These are phyloP conservation scores for Peziza echinospora DNA, from an alignment of 495 filamentous ascomycete genomes.

Conservation along the genomic window DNA sequence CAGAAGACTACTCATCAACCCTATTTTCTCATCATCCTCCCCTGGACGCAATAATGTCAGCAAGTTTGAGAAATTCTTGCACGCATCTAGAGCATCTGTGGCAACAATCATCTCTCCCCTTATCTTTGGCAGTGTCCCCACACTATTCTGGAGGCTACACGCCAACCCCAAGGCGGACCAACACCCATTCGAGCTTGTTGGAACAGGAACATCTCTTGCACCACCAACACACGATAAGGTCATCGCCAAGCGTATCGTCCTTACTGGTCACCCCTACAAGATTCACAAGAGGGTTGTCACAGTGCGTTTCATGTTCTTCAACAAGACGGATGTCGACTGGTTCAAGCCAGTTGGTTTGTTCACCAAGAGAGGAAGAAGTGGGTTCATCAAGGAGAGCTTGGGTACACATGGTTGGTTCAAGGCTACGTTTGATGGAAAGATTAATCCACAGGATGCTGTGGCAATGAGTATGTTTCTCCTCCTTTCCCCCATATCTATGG, in stretches of 20 bases:
- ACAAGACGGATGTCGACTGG: slow-evolving; percentile 78
- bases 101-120: slow-evolving; percentile 78
- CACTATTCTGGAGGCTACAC: slow-evolving; percentile 51
- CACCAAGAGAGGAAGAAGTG: slow-evolving; percentile 71
- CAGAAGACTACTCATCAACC: slow-evolving; percentile 65
- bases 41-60: slow-evolving; percentile 77
- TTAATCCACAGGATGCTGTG: slow-evolving; percentile 84
- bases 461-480: slow-evolving; percentile 33
- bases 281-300: slow-evolving; percentile 95
- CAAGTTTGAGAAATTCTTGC: slow-evolving; percentile 84
- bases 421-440: slow-evolving; percentile 84
- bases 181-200: slow-evolving; percentile 52
- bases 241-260: slow-evolving; percentile 78
- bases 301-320: slow-evolving; percentile 99
- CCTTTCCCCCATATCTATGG: not conserved
- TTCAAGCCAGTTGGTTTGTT: slow-evolving; percentile 91
- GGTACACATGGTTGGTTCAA: slow-evolving; percentile 99
- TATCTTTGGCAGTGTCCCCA: slow-evolving; percentile 77
- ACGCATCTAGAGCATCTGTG: slow-evolving; percentile 75
- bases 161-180: slow-evolving; percentile 19
- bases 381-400: slow-evolving; percentile 77
- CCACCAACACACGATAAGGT: slow-evolving; percentile 41
- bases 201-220: slow-evolving; percentile 50
- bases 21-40: slow-evolving; percentile 62
- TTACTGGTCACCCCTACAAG: slow-evolving; percentile 93